Percentiles rank a stretch among this genome's conserved stretches.
These are phyloP conservation scores for Bipolaris oryzae DNA, from an alignment of 2,329 filamentous ascomycete species.

Conservation along the genomic window DNA sequence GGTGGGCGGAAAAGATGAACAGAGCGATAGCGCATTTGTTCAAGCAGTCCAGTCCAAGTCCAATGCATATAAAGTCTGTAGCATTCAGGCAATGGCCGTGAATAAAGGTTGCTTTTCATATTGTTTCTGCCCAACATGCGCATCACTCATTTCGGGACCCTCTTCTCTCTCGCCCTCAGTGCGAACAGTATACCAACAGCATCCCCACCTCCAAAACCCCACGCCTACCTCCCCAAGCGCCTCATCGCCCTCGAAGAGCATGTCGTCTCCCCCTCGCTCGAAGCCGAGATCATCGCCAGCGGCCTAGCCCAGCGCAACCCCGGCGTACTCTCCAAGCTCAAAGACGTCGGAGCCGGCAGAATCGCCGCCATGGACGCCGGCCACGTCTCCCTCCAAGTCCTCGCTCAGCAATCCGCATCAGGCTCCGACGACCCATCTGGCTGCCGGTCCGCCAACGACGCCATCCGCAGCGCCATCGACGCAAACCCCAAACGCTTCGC, in stretches of 20 bases:
- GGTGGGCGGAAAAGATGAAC: not conserved
- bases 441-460: constrained; percentile 7
- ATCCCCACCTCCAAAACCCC: not conserved
- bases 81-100: too few species aligned
- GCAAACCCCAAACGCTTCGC: not conserved
- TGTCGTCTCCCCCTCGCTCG: constrained; percentile 11
- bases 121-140: not conserved
- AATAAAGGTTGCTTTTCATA: too few species aligned
- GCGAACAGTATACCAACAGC: not conserved
- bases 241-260: constrained; percentile 19
- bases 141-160: not conserved
- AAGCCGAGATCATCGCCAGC: constrained; percentile 11
- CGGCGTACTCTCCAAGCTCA: constrained; percentile 11
- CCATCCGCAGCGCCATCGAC: not conserved
- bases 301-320: not conserved
- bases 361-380: constrained; percentile 16
- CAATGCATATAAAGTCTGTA: not conserved
- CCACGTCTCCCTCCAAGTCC: constrained; percentile 13
- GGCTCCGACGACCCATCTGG: constrained; percentile 2
- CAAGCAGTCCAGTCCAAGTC: too few species aligned
- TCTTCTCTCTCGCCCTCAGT: not conserved
- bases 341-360: constrained; percentile 13
- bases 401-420: constrained; percentile 10
- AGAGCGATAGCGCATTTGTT: not conserved
- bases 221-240: constrained; percentile 12